Evolutionary conservation across 345 rosid species (phyloP).

Genomic region (Pistacia vera): DNA sequence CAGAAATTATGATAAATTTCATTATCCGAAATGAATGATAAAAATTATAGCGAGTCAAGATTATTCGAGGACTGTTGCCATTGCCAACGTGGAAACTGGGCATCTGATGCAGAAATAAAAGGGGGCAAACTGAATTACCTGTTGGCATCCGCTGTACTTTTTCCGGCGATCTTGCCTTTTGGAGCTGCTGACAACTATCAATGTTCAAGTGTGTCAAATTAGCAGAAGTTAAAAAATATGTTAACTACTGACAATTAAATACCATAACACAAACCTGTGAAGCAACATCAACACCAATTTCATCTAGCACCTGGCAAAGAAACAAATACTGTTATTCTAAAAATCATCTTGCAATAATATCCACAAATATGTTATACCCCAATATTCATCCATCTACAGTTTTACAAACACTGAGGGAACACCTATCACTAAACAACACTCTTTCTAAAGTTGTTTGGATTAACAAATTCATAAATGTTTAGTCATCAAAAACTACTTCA

Average conservation of each 20-base stretch:
- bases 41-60: neutral
- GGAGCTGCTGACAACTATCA: constrained; percentile 84
- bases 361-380: neutral
- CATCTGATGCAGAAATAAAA: neutral
- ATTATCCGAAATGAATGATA: neutral
- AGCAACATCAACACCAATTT: constrained; percentile 92
- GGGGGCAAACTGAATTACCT: constrained; percentile 49
- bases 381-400: neutral
- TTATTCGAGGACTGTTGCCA: too few species aligned
- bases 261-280: constrained; percentile 69
- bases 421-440: neutral
- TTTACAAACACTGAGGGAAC: neutral
- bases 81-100: neutral
- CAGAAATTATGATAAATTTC: neutral
- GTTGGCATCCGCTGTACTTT: constrained; percentile 57
- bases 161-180: constrained; percentile 70
- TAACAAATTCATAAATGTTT: neutral
- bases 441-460: neutral
- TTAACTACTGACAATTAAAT: constrained; percentile 4
- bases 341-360: neutral
- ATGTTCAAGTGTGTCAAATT: constrained; percentile 18
- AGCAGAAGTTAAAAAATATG: constrained; percentile 6
- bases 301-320: constrained; percentile 80
- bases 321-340: neutral
- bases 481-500: neutral